Evolutionary conservation across 2,329 filamentous ascomycete species (phyloP), one percentile per base, ranked within the genome.

Genomic region (Torrubiella hemipterigena): DNA sequence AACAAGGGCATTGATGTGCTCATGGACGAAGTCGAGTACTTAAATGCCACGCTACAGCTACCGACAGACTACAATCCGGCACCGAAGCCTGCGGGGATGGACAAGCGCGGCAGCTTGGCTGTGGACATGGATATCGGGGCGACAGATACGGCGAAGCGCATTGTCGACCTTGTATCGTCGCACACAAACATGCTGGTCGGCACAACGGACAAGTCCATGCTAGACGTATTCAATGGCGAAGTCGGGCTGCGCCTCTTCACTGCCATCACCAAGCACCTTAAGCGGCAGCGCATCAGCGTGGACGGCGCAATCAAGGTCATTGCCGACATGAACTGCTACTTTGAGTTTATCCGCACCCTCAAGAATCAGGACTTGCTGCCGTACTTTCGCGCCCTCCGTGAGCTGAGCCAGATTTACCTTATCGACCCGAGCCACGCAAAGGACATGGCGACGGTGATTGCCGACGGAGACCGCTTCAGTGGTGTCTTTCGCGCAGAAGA

Each of bases 1-100:
- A 95, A 95, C 56, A 95, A 93, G 60, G 91, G 91, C 41, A 96
- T 98, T 40, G 89, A 98, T 49, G 91, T 95, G 35, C 71, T 98
- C 26, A 96, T 98, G 81, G 86, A 93, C 46, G 91, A 98, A 59
- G 87, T 96, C 17, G 91, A 98, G 53, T 95, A 93, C 50, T 71
- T 98, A 21, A 86, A 86, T 45, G 86, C 83, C 13, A 94, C 87
- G 0, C 84, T 79, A 3, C 91, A 98, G 52, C 61, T 69, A 16
- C 79, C 86, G 1, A 81, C 81, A 1, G 91, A 98, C 58, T 98
- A 91, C 59, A 95, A 96, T 47, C 89, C 91, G 0, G 61, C 55
- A 3, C 54, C 42, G 35, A 39, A 30, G 29, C 30, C 42, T 19
- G 30, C 46, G 41, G 43, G 29, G 28, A 33, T 43, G 13, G 36